A percentile compares a stretch with the other conserved stretches of the same genome.
Conservation (phyloP, 345 rosid species). For the Passiflora organensis region DNA sequence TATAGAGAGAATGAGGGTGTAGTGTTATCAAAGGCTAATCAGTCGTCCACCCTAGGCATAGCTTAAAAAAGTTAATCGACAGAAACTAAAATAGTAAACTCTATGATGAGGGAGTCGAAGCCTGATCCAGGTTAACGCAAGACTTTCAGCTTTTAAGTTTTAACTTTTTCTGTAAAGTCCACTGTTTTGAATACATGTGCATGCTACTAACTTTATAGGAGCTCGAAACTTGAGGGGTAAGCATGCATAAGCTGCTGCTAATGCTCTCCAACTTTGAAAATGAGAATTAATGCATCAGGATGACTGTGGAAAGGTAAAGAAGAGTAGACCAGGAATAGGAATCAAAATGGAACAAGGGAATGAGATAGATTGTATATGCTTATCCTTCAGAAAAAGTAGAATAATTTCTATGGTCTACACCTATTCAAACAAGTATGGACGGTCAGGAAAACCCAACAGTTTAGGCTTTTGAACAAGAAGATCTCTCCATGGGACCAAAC, state of each 20-base stretch:
- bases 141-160: conserved; percentile 3
- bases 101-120: conserved; percentile 12
- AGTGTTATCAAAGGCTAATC: not conserved
- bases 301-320: not conserved
- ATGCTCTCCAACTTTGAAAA: not conserved
- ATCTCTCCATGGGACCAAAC: conserved; percentile 10
- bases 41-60: not conserved
- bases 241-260: not conserved
- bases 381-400: too few relatives aligned
- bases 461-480: not conserved
- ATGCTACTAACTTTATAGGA: not conserved
- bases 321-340: not conserved
- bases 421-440: conserved; percentile 4
- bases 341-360: not conserved
- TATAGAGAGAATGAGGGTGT: too few relatives aligned
- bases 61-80: not conserved
- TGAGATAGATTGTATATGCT: too few relatives aligned
- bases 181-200: not conserved
- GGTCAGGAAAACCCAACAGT: not conserved
- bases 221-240: not conserved
- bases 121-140: conserved; percentile 8
- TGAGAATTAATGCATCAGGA: not conserved
- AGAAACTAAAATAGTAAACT: conserved; percentile 7
- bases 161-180: conserved; percentile 5
- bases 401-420: not conserved